These are phyloP conservation scores for Phytopythium ostracodes DNA, from an alignment of 352 stramenopile genomes.

Conservation along the genomic window DNA sequence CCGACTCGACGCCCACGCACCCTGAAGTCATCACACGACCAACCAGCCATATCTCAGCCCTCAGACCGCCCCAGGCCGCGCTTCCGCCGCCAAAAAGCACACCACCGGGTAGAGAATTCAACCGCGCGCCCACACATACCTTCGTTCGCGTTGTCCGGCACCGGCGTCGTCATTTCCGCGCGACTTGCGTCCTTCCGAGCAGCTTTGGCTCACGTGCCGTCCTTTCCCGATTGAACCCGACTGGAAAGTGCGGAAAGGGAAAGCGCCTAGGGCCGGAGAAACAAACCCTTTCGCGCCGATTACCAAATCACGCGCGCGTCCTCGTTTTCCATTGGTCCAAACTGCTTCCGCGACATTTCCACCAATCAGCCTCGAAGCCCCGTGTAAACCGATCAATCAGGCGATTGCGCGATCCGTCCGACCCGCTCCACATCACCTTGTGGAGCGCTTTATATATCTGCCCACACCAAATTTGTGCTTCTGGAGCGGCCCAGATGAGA, in stretches of 20 bases:
- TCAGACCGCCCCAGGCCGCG: neutral
- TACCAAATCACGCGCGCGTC: neutral
- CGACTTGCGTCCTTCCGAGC: neutral
- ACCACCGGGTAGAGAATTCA: neutral
- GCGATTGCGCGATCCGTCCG: neutral
- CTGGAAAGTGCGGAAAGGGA: too few species aligned
- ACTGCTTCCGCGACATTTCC: neutral
- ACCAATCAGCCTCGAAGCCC: neutral
- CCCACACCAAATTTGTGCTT: neutral
- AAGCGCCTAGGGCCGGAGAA: too few species aligned
- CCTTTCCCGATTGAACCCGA: too few species aligned
- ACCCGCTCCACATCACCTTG: neutral
- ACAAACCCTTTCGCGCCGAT: too few species aligned
- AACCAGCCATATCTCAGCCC: neutral
- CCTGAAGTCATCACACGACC: slow-evolving; percentile 27
- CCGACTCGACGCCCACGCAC: slow-evolving; percentile 94
- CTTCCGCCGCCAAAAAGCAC: neutral
- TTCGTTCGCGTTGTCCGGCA: slow-evolving; percentile 66
- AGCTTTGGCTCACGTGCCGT: neutral
- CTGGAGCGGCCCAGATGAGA: neutral
- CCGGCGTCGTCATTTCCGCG: slow-evolving; percentile 29
- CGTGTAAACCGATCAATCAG: neutral
- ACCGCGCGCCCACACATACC: slow-evolving; percentile 12
- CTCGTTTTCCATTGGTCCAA: slow-evolving; percentile 4
- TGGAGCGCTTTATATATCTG: neutral